phyloP scores from a whole-genome alignment of 768 basidiomycete species.

The Termitomyces sp. region DNA sequence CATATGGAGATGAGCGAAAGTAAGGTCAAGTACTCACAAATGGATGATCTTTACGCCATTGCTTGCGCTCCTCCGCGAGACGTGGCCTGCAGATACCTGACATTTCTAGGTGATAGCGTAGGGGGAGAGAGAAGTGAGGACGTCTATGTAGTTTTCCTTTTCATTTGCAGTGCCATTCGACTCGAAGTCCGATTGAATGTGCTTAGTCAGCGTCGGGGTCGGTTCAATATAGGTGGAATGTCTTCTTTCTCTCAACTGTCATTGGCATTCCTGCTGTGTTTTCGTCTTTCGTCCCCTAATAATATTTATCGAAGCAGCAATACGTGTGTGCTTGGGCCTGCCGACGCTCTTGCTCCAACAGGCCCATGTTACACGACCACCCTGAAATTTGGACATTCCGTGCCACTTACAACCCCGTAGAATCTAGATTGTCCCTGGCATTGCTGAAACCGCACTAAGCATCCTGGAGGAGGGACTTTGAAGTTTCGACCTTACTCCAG shows the following conservation, averaged over 20 bases:
- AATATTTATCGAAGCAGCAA: not conserved
- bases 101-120: conserved; percentile 36
- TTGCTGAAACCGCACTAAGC: too few relatives aligned
- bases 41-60: conserved; percentile 98
- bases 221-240: not conserved
- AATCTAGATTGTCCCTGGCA: not conserved
- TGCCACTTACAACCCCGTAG: not conserved
- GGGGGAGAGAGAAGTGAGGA: not conserved
- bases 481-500: not conserved
- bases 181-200: conserved; percentile 3
- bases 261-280: not conserved
- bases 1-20: not conserved
- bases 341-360: not conserved
- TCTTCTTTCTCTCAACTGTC: not conserved
- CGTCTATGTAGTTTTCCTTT: not conserved
- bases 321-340: too few relatives aligned
- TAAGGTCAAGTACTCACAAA: conserved; percentile 58
- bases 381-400: not conserved
- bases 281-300: too few relatives aligned
- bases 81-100: conserved; percentile 91
- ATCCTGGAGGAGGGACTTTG: not conserved
- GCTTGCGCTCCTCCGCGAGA: conserved; percentile 94
- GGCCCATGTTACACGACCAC: not conserved
- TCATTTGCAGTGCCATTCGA: conserved; percentile 4
- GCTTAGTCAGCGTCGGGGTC: conserved; percentile 9